Evolutionary conservation across 352 stramenopile species (phyloP).

Genomic region (Phytophthora ramorum): DNA sequence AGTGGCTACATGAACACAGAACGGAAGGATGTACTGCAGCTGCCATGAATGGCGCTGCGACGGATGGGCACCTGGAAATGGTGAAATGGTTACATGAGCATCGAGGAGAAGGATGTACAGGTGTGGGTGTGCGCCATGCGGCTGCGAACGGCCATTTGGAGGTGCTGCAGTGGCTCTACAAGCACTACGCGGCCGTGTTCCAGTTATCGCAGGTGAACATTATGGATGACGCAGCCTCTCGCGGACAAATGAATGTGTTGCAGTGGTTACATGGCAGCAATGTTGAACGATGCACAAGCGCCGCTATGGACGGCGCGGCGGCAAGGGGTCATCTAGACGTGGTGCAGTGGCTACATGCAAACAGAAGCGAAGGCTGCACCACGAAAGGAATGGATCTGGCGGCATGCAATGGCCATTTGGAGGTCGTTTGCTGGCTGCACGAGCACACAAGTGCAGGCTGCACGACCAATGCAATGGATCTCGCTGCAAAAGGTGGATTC

Average conservation of each 20-base stretch:
- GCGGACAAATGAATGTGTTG: constrained; percentile 38
- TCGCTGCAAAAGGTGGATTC: constrained; percentile 44
- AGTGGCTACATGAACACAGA: too few species aligned
- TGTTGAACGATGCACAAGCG: constrained; percentile 35
- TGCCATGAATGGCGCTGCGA: too few species aligned
- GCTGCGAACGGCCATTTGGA: constrained; percentile 53
- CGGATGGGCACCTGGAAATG: too few species aligned
- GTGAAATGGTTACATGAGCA: constrained; percentile 45
- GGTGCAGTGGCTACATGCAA: constrained; percentile 48
- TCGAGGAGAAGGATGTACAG: constrained; percentile 37
- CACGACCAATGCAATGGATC: constrained; percentile 49
- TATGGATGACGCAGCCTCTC: constrained; percentile 48
- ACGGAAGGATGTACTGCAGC: too few species aligned
- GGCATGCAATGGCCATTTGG: constrained; percentile 51
- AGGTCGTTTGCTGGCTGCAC: constrained; percentile 56
- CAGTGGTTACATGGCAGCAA: constrained; percentile 43
- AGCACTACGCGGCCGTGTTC: constrained; percentile 37
- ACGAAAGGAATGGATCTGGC: constrained; percentile 55
- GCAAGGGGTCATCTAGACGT: constrained; percentile 42
- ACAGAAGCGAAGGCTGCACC: constrained; percentile 47
- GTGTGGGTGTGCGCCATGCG: constrained; percentile 37
- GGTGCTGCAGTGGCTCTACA: constrained; percentile 51
- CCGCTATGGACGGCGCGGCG: constrained; percentile 53
- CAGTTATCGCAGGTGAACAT: constrained; percentile 29
- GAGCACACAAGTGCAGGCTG: constrained; percentile 41